Conservation (phyloP, 192 early-diverging fungal genomes). For the Diversispora eburnea region DNA sequence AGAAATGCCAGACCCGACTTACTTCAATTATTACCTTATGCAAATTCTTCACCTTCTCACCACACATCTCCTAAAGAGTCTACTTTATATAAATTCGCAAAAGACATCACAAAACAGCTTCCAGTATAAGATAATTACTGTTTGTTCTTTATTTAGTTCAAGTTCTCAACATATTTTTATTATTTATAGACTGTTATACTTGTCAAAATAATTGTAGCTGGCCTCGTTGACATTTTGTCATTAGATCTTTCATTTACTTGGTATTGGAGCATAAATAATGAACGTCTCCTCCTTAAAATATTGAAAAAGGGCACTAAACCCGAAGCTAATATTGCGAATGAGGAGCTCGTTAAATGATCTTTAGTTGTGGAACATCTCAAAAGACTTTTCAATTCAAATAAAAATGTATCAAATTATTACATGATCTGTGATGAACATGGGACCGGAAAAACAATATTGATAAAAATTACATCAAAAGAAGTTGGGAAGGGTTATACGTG, state of each 20-base stretch:
- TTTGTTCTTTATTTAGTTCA: neutral
- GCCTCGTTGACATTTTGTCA: neutral
- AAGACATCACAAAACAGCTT: too few relatives aligned
- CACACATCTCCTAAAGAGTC: neutral
- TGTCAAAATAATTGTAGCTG: neutral
- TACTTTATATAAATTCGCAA: too few relatives aligned
- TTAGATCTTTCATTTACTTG: neutral
- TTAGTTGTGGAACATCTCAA: conserved; percentile 10
- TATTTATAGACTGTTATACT: neutral
- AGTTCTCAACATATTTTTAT: neutral
- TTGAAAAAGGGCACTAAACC: conserved; percentile 22
- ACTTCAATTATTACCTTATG: neutral
- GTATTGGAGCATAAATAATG: conserved; percentile 4
- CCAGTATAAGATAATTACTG: neutral
- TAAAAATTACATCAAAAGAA: conserved; percentile 14
- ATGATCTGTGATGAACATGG: conserved; percentile 25
- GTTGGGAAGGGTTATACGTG: too few relatives aligned
- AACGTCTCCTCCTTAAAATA: neutral
- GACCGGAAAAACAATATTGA: conserved; percentile 26
- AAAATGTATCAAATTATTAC: neutral
- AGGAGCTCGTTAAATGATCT: conserved; percentile 12
- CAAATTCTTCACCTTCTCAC: conserved; percentile 1
- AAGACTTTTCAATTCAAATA: conserved; percentile 9
- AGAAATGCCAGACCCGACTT: conserved; percentile 9
- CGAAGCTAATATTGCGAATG: conserved; percentile 4